Evolutionary conservation across 2,329 filamentous ascomycete species (phyloP).

Genomic region (Cryphonectria parasitica): DNA sequence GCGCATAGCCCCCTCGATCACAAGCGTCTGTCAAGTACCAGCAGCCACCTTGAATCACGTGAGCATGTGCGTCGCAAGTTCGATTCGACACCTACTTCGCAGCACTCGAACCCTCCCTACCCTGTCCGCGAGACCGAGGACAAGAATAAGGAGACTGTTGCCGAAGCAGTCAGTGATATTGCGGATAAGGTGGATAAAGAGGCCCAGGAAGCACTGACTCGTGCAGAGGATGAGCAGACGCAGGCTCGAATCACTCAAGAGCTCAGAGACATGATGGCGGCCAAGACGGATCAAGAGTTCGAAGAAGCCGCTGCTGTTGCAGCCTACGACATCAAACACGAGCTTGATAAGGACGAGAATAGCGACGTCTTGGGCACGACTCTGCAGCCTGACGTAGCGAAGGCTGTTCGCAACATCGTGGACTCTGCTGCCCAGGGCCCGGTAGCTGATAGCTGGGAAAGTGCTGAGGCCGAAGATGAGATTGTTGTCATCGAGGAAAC

Average conservation of each 20-base stretch:
- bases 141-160: slow-evolving; percentile 66
- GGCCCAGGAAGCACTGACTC: slow-evolving; percentile 68
- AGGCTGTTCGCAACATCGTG: slow-evolving; percentile 53
- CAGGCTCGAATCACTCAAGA: slow-evolving; percentile 54
- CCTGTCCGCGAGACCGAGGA: slow-evolving; percentile 25
- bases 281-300: slow-evolving; percentile 58
- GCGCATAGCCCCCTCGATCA: slow-evolving; percentile 46
- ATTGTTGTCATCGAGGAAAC: slow-evolving; percentile 68
- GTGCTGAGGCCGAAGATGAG: slow-evolving; percentile 73
- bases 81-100: slow-evolving; percentile 40
- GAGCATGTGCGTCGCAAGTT: slow-evolving; percentile 40
- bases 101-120: slow-evolving; percentile 28
- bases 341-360: slow-evolving; percentile 59
- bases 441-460: slow-evolving; percentile 90
- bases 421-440: slow-evolving; percentile 62
- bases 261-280: slow-evolving; percentile 52
- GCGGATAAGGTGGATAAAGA: slow-evolving; percentile 56
- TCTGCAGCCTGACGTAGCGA: slow-evolving; percentile 55
- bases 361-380: slow-evolving; percentile 56
- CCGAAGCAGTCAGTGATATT: slow-evolving; percentile 70
- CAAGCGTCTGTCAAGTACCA: slow-evolving; percentile 37
- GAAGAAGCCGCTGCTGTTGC: slow-evolving; percentile 52
- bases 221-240: slow-evolving; percentile 54
- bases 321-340: slow-evolving; percentile 54
- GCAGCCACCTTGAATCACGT: slow-evolving; percentile 25